Conservation (phyloP, 805 yeast species). For the Saccharomycopsis sp. region DNA sequence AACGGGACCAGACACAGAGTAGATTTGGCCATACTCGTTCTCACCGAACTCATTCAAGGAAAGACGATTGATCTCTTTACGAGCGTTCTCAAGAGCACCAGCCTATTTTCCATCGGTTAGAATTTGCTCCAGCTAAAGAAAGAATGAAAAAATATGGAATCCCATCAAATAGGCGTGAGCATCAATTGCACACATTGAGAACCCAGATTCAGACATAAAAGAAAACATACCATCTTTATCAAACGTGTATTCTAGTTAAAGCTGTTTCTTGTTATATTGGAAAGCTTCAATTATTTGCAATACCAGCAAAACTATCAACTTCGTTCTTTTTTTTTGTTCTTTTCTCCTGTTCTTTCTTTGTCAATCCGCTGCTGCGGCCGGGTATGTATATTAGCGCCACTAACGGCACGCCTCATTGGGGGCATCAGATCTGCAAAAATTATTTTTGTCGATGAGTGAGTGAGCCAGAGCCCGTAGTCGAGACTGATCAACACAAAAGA, state of each 20-base stretch:
- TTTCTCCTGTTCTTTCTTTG: no score
- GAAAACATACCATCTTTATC: background rate
- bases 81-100: constrained; percentile 95
- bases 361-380: background rate
- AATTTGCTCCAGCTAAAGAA: background rate
- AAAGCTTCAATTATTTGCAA: background rate
- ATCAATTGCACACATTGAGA: no score
- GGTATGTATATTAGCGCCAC: background rate
- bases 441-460: no score
- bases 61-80: constrained; percentile 82
- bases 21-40: constrained; percentile 77
- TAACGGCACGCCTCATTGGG: background rate
- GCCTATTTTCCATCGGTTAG: constrained; percentile 39
- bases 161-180: background rate
- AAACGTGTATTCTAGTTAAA: background rate
- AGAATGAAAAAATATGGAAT: background rate
- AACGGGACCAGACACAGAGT: constrained; percentile 97
- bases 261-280: no score
- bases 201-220: background rate
- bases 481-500: background rate
- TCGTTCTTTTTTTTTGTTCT: no score
- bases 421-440: background rate
- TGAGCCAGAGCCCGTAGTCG: no score
- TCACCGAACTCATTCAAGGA: constrained; percentile 69
- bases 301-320: no score